These are phyloP conservation scores for Drechslerella coelobrocha DNA, from an alignment of 2,329 filamentous ascomycete genomes.

Conservation along the genomic window DNA sequence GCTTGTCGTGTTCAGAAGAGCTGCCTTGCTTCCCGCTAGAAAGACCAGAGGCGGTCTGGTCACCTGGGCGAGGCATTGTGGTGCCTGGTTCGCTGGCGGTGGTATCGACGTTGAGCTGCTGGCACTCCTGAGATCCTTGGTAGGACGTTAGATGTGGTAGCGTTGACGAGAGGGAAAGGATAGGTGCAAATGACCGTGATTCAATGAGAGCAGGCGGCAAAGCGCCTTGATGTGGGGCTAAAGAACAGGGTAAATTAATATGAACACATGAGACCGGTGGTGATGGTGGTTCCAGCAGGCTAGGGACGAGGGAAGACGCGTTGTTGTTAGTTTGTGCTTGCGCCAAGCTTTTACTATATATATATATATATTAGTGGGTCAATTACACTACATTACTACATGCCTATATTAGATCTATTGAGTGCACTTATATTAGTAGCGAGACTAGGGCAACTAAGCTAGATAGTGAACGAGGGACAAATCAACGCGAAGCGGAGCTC, in stretches of 20 bases:
- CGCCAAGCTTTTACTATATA: background rate
- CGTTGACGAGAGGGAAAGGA: background rate
- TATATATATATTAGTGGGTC: too few relatives aligned
- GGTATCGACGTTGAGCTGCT: background rate
- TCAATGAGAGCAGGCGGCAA: too few relatives aligned
- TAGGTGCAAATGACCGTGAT: too few relatives aligned
- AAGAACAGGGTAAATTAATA: too few relatives aligned
- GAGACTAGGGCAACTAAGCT: too few relatives aligned
- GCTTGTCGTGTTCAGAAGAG: slow-evolving; percentile 3
- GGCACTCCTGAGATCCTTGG: background rate
- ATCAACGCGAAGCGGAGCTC: too few relatives aligned
- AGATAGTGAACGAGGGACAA: too few relatives aligned
- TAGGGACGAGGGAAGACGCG: slow-evolving; percentile 26
- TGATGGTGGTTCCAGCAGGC: background rate
- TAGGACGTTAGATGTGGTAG: background rate
- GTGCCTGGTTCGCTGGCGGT: background rate
- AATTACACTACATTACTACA: too few relatives aligned
- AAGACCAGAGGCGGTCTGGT: background rate
- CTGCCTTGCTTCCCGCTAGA: slow-evolving; percentile 13
- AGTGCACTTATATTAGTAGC: too few relatives aligned
- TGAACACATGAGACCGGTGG: too few relatives aligned
- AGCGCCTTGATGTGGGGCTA: too few relatives aligned
- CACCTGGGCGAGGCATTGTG: slow-evolving; percentile 18
- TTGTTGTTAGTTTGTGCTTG: slow-evolving; percentile 25
- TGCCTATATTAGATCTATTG: too few relatives aligned